Conservation (phyloP, 345 rosid genomes). For the Melaleuca alternifolia region DNA sequence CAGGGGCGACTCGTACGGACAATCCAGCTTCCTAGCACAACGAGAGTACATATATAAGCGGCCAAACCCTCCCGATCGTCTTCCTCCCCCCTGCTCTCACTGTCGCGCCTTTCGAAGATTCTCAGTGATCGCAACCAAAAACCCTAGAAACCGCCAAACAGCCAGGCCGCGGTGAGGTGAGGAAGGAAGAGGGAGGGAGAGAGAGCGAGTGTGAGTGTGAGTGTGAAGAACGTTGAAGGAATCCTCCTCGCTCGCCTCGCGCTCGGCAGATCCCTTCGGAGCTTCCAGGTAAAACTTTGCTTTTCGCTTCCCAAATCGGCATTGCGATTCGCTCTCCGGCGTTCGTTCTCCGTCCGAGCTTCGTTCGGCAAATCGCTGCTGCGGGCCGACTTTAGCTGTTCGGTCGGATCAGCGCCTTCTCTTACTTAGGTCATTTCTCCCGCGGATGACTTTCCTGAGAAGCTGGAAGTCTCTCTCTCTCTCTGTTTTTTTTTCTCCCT, state of each 20-base stretch:
- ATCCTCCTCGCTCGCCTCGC: neutral
- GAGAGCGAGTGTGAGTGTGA: neutral
- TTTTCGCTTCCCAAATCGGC: neutral
- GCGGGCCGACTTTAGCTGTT: neutral
- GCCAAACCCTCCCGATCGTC: neutral
- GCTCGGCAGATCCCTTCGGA: neutral
- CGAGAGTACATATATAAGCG: neutral
- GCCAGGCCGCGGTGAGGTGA: neutral
- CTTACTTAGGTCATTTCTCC: neutral
- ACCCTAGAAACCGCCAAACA: conserved; percentile 45
- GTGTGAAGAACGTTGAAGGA: neutral
- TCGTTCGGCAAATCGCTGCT: neutral
- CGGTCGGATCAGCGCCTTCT: neutral
- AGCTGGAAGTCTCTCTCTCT: neutral
- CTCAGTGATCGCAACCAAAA: conserved; percentile 4
- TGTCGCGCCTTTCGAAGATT: neutral
- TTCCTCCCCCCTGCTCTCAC: neutral
- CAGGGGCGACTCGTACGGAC: neutral
- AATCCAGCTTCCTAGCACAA: neutral
- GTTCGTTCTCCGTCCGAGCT: neutral
- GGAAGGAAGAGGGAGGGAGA: neutral
- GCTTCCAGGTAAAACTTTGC: neutral
- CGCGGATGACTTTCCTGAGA: neutral
- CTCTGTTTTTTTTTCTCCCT: neutral
- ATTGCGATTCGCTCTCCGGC: neutral